These are phyloP conservation scores for Bipolaris bicolor DNA, from an alignment of 2,329 filamentous ascomycete genomes.

Conservation along the genomic window DNA sequence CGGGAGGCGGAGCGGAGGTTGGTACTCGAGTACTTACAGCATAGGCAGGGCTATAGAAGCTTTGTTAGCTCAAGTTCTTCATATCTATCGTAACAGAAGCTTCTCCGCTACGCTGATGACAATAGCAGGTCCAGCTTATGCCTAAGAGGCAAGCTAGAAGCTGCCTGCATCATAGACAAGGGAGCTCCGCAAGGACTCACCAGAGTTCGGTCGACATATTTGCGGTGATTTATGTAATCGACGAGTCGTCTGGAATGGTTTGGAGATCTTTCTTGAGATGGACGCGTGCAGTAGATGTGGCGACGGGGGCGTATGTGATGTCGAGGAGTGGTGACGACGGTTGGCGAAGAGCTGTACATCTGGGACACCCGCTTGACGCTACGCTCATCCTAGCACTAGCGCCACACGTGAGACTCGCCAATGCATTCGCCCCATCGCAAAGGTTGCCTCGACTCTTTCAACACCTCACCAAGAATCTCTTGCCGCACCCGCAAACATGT, in stretches of 20 bases:
- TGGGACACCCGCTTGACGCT: slow-evolving; percentile 18
- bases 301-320: slow-evolving; percentile 37
- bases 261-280: slow-evolving; percentile 41
- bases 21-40: slow-evolving; percentile 75
- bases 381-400: slow-evolving; percentile 23
- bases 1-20: slow-evolving; percentile 30
- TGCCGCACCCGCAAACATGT: slow-evolving; percentile 54
- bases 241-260: slow-evolving; percentile 26
- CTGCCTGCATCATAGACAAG: slow-evolving; percentile 36
- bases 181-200: slow-evolving; percentile 63
- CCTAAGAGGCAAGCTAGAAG: slow-evolving; percentile 45
- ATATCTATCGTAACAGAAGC: slow-evolving; percentile 1
- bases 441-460: slow-evolving; percentile 17
- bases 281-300: slow-evolving; percentile 34
- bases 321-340: slow-evolving; percentile 47
- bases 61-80: slow-evolving; percentile 38
- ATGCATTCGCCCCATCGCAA: slow-evolving; percentile 18
- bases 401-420: slow-evolving; percentile 34
- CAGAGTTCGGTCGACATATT: slow-evolving; percentile 82
- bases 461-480: slow-evolving; percentile 17
- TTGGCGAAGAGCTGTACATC: slow-evolving; percentile 38
- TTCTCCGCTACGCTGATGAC: slow-evolving; percentile 22
- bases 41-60: slow-evolving; percentile 81
- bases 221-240: slow-evolving; percentile 41
- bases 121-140: slow-evolving; percentile 44